Evolutionary conservation across 345 rosid genomes (phyloP).

Genomic region (Abelmoschus esculentus): DNA sequence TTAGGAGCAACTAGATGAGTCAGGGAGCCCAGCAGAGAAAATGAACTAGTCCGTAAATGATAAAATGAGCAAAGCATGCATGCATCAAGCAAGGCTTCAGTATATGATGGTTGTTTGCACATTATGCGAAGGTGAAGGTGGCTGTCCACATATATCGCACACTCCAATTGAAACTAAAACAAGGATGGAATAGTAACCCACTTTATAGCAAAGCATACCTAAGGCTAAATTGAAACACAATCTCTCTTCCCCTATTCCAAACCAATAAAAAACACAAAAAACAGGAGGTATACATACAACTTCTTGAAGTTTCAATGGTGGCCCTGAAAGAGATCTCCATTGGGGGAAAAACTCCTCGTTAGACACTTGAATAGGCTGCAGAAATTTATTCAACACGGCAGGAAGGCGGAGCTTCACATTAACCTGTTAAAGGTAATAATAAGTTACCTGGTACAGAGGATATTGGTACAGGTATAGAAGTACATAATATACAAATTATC

Average conservation of each 20-base stretch:
- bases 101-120: not conserved
- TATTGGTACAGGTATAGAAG: not conserved
- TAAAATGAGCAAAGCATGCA: not conserved
- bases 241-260: not conserved
- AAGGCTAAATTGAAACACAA: not conserved
- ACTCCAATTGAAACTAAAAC: too few species aligned
- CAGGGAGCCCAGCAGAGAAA: not conserved
- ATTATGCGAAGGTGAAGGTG: not conserved
- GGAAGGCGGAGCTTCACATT: constrained; percentile 90
- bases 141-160: not conserved
- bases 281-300: constrained; percentile 53
- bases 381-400: constrained; percentile 85
- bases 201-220: too few species aligned
- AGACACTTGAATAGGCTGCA: constrained; percentile 72
- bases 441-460: constrained; percentile 5
- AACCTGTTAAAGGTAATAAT: constrained; percentile 41
- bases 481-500: constrained; percentile 1
- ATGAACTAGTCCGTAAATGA: not conserved
- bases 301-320: constrained; percentile 98
- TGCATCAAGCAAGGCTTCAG: not conserved
- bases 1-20: constrained; percentile 3
- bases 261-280: not conserved
- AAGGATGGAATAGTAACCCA: too few species aligned
- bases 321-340: constrained; percentile 96
- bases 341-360: constrained; percentile 89